Evolutionary conservation across 2,329 filamentous ascomycete genomes (phyloP).

Genomic region (Aspergillus sp.): DNA sequence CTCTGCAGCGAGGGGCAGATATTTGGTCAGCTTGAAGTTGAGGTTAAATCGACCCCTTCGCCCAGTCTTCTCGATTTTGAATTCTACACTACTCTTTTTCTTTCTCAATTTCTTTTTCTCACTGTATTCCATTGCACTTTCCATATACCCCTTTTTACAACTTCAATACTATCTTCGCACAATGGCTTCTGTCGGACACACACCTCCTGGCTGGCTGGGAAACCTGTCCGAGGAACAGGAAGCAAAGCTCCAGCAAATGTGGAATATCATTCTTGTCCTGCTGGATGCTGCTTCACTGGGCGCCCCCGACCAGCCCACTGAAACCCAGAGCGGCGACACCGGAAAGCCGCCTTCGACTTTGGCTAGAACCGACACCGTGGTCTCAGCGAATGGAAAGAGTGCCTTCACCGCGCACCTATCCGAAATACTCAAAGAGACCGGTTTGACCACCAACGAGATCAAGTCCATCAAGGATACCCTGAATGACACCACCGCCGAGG

Average conservation of each 20-base stretch:
- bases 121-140: background rate
- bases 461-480: slow-evolving; percentile 80
- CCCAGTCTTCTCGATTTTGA: background rate
- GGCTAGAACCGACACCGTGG: slow-evolving; percentile 33
- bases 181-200: slow-evolving; percentile 13
- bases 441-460: slow-evolving; percentile 48
- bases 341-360: slow-evolving; percentile 39
- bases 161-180: slow-evolving; percentile 1
- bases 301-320: slow-evolving; percentile 19
- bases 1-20: background rate
- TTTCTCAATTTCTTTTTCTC: background rate
- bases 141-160: background rate
- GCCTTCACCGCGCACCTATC: slow-evolving; percentile 23
- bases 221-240: slow-evolving; percentile 85
- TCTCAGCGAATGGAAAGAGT: slow-evolving; percentile 65
- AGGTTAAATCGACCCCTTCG: background rate
- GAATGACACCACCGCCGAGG: slow-evolving; percentile 69
- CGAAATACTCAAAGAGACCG: slow-evolving; percentile 19
- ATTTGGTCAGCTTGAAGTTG: background rate
- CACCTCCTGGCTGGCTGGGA: slow-evolving; percentile 67
- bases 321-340: slow-evolving; percentile 58
- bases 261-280: slow-evolving; percentile 67
- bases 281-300: slow-evolving; percentile 56
- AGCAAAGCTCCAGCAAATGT: slow-evolving; percentile 80
- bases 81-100: background rate